Evolutionary conservation across 495 filamentous ascomycete genomes (phyloP).

Genomic region (Tuber indicum): DNA sequence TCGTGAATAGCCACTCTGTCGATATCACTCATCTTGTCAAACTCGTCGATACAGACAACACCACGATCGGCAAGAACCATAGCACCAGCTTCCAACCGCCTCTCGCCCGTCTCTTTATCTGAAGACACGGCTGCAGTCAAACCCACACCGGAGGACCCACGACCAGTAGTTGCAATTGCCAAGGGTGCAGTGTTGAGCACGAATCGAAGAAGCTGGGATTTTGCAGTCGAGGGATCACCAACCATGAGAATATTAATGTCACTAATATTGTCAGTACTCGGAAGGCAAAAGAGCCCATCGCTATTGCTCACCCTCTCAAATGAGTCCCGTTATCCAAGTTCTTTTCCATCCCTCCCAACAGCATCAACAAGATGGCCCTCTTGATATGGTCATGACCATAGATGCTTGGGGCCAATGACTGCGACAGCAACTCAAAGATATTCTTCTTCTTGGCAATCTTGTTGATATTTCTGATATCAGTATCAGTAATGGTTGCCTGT

Average conservation of each 20-base stretch:
- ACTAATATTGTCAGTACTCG: slow-evolving; percentile 25
- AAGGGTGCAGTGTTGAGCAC: slow-evolving; percentile 95
- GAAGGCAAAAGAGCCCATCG: not conserved
- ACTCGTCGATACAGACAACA: slow-evolving; percentile 98
- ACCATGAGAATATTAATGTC: slow-evolving; percentile 99
- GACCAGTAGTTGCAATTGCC: slow-evolving; percentile 94
- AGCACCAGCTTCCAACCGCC: slow-evolving; percentile 89
- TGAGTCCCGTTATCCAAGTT: slow-evolving; percentile 98
- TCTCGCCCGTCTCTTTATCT: slow-evolving; percentile 96
- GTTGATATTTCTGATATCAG: slow-evolving; percentile 97
- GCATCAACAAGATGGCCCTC: slow-evolving; percentile 93
- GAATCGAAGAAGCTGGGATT: slow-evolving; percentile 94
- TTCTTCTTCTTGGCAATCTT: slow-evolving; percentile 93
- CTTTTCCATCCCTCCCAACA: slow-evolving; percentile 97
- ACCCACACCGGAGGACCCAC: slow-evolving; percentile 96
- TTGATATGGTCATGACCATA: slow-evolving; percentile 98
- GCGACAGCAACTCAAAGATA: slow-evolving; percentile 87
- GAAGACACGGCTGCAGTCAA: slow-evolving; percentile 92
- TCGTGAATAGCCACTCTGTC: slow-evolving; percentile 98
- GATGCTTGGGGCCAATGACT: slow-evolving; percentile 95
- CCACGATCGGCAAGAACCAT: slow-evolving; percentile 98
- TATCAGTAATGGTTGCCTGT: slow-evolving; percentile 88
- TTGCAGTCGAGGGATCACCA: slow-evolving; percentile 95
- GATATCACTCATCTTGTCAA: slow-evolving; percentile 99
- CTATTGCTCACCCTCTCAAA: slow-evolving; percentile 59